Base-by-base conservation (phyloP, 1,284 basidiomycete genomes). In the Rhodotorula sp. region DNA sequence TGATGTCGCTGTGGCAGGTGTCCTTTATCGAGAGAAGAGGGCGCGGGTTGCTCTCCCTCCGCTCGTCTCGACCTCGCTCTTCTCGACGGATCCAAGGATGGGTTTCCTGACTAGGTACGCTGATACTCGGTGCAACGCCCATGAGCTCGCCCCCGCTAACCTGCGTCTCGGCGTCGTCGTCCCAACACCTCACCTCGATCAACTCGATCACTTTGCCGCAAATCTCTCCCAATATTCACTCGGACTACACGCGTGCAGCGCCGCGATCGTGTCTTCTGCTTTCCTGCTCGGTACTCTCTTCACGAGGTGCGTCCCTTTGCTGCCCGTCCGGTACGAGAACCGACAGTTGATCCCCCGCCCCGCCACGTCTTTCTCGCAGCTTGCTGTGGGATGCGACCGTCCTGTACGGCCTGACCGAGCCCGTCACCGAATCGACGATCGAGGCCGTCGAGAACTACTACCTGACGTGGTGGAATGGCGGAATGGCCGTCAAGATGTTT, bases 381-480 rank as follows among this genome's bases (percentile, higher is more conserved):
- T 24, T 70, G 10, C 42, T 75, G 26, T 75, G 71, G 71, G 74
- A 75, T 29, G 42, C 65, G 37, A 66, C 62, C 51, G 62, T 75
- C 24, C 66, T 75, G 22, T 75, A 69, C 33, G 60, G 69, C 22
- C n/a, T 75, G 17, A 69, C 56, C 14, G 69, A 48, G 15, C 65
- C 61, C 2, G 56, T 62, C 26, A 30, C 66, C 5, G 48, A 48
- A 29, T 20, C 42, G 24, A 33, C 46, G 15, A 66, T 73, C 49
- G 71, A 70, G 48, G 66, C 60, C 2, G 67, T 74, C 56, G 75
- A 76, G 63, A 22, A 55, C 33, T 76, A 76, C 69, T 76, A 76
- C 55, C 51, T 76, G 42, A 76, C 70, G 2, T 76, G 75, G 75
- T 76, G 73, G 72, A 69, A 74, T 42, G 75, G 68, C 45, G 70